Conservation (phyloP, 805 yeast species). For the Metschnikowia arizonensis region DNA sequence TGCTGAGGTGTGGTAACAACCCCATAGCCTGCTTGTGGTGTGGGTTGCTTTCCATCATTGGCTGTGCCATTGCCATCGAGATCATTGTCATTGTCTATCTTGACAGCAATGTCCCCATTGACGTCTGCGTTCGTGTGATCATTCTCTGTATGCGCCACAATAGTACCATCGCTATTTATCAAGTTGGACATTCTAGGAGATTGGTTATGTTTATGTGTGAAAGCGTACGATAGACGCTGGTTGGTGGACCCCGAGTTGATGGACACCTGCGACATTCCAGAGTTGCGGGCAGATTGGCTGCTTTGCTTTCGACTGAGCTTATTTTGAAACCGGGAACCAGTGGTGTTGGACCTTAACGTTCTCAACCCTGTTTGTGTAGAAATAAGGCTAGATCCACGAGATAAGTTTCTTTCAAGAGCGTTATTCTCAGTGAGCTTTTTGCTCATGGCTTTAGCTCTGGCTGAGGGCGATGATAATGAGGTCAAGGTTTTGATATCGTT, state of each 20-base stretch:
- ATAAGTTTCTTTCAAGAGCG: constrained; percentile 7
- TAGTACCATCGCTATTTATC: constrained; percentile 45
- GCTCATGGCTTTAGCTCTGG: constrained; percentile 45
- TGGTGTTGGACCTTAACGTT: constrained; percentile 8
- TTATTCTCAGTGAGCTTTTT: constrained; percentile 20
- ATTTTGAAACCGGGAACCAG: constrained; percentile 8
- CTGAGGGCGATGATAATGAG: constrained; percentile 53
- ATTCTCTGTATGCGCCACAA: constrained; percentile 37
- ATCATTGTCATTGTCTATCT: not conserved
- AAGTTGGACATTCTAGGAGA: constrained; percentile 39
- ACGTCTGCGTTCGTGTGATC: constrained; percentile 16
- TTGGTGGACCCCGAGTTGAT: constrained; percentile 16
- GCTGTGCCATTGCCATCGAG: not conserved
- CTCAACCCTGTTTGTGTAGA: constrained; percentile 13
- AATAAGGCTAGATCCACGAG: constrained; percentile 14
- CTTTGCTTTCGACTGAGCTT: constrained; percentile 5
- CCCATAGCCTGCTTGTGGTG: not conserved
- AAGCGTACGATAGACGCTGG: constrained; percentile 36
- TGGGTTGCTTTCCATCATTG: not conserved
- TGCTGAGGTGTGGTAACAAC: constrained; percentile 15
- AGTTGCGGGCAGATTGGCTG: constrained; percentile 5
- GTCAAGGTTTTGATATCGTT: constrained; percentile 70
- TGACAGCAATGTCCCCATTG: constrained; percentile 11
- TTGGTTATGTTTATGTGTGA: constrained; percentile 29
- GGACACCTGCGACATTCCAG: constrained; percentile 11